A percentile compares a stretch with the other conserved stretches of the same genome.
Evolutionary conservation across 768 basidiomycete genomes (phyloP).

Genomic region (Cystobasidium tubakii): DNA sequence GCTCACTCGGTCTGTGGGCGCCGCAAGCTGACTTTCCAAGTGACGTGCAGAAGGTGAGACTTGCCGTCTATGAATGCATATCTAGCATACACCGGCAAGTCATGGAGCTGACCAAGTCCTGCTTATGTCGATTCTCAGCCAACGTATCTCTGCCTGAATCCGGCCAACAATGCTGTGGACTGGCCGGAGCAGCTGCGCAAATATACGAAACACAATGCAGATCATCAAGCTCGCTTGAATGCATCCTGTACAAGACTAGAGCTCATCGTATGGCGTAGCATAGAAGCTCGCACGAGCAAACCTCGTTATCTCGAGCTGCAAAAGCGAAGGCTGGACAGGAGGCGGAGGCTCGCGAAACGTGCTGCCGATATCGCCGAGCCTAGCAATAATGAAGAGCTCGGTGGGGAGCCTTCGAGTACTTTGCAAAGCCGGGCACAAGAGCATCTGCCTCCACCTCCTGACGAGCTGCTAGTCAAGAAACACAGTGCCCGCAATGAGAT

Average conservation of each 20-base stretch:
- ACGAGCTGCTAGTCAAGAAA: neutral
- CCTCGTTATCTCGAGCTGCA: neutral
- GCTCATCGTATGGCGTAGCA: conserved; percentile 7
- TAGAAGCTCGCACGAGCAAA: conserved; percentile 7
- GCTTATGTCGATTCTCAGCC: neutral
- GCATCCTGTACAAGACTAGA: conserved; percentile 28
- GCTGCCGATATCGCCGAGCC: neutral
- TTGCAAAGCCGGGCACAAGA: neutral
- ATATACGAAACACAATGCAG: conserved; percentile 36
- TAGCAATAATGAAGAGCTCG: neutral
- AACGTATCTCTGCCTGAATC: conserved; percentile 6
- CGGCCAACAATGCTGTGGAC: conserved; percentile 7
- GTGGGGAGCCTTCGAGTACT: neutral
- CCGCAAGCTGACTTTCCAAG: conserved; percentile 12
- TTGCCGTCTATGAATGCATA: neutral
- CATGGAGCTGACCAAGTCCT: neutral
- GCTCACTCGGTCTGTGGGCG: conserved; percentile 34
- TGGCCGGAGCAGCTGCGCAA: conserved; percentile 37
- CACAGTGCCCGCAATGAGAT: neutral
- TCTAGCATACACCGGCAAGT: neutral
- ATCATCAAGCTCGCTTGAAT: neutral
- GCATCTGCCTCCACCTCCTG: neutral
- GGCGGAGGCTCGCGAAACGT: neutral
- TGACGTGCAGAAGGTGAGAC: conserved; percentile 14
- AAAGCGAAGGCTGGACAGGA: neutral